phyloP scores from a whole-genome alignment of 1,284 basidiomycete genomes.

The Cryptococcus deneoformans region DNA sequence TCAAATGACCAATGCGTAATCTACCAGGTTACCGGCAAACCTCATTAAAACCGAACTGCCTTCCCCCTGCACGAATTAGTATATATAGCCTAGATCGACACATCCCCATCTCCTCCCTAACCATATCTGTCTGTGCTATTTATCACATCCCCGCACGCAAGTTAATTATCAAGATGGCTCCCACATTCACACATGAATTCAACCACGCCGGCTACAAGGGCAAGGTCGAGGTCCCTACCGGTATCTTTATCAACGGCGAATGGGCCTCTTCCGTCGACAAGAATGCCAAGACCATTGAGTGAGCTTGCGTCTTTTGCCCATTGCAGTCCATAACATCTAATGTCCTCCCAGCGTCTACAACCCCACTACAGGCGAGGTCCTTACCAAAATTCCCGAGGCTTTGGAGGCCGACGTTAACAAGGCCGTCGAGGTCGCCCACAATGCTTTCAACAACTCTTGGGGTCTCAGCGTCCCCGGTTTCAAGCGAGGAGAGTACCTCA shows the following conservation, averaged over 20 bases:
- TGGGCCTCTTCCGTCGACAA: slow-evolving; percentile 67
- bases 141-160: no score
- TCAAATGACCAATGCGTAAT: no score
- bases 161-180: slow-evolving; percentile 24
- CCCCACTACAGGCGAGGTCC: slow-evolving; percentile 70
- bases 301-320: slow-evolving; percentile 15
- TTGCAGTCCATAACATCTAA: not conserved
- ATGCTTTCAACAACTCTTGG: slow-evolving; percentile 72
- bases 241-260: slow-evolving; percentile 79
- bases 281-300: slow-evolving; percentile 45
- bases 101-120: no score
- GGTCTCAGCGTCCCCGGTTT: slow-evolving; percentile 60
- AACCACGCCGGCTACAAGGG: slow-evolving; percentile 65
- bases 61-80: no score
- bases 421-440: slow-evolving; percentile 73
- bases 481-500: slow-evolving; percentile 60
- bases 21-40: no score
- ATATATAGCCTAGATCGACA: no score
- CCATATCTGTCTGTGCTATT: no score
- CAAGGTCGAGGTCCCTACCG: slow-evolving; percentile 63
- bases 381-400: slow-evolving; percentile 67
- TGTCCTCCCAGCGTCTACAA: slow-evolving; percentile 62
- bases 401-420: slow-evolving; percentile 65
- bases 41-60: no score
- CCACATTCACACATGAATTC: slow-evolving; percentile 59